phyloP scores from a whole-genome alignment of 2,329 filamentous ascomycete genomes.

The Exophiala calicioides region DNA sequence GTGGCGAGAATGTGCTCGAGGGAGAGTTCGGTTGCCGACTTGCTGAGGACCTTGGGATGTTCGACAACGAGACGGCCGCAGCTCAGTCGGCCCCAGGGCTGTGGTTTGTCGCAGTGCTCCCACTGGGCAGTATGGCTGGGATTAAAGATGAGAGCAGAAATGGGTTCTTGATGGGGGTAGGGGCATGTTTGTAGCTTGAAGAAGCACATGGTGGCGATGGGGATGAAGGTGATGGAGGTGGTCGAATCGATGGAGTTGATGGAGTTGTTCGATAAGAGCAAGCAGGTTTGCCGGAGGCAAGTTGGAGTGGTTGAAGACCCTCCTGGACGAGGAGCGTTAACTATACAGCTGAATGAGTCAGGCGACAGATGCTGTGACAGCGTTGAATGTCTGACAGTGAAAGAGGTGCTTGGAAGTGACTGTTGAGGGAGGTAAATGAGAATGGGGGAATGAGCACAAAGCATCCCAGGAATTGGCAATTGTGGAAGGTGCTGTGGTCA shows the following conservation, averaged over 20 bases:
- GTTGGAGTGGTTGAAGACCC: not conserved
- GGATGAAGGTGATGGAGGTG: not conserved
- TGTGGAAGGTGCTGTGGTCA: no score
- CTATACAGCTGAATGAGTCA: no score
- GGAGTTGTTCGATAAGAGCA: not conserved
- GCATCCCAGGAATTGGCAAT: no score
- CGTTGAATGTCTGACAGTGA: no score
- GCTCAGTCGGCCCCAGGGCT: conserved; percentile 24
- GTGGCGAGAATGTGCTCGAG: conserved; percentile 4
- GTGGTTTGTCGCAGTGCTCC: conserved; percentile 18
- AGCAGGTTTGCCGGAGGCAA: not conserved
- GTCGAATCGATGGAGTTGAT: not conserved
- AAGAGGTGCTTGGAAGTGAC: no score
- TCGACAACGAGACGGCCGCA: conserved; percentile 22
- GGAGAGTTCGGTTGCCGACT: not conserved
- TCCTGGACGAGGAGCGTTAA: no score
- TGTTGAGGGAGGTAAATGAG: no score
- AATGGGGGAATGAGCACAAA: no score
- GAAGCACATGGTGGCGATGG: conserved; percentile 17
- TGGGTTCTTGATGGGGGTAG: conserved; percentile 22
- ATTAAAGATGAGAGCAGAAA: conserved; percentile 21
- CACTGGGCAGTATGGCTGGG: conserved; percentile 14
- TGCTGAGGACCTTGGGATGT: conserved; percentile 8
- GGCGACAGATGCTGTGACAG: conserved; percentile 3
- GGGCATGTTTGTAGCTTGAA: conserved; percentile 22